Evolutionary conservation across 768 basidiomycete species (phyloP), one percentile per base, ranked within the genome.

Genomic region (Hirschioporus abietinus): DNA sequence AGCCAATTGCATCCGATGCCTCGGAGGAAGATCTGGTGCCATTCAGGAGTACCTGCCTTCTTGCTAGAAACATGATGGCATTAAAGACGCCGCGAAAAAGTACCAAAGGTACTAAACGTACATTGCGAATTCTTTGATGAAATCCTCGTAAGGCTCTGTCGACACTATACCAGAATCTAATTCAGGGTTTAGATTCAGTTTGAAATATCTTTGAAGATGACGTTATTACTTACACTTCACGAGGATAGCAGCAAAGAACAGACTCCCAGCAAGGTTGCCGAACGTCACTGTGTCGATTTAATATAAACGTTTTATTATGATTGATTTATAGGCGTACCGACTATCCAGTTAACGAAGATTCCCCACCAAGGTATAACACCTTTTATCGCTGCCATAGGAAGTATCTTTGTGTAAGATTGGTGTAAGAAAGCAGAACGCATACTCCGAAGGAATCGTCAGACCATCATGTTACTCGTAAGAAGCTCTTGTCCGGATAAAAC

Each of bases 1-100:
- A 91, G 80, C 89, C 88, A 91, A 70, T 91, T 91, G 69, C 90
- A 91, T 7, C 84, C 90, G 68, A 91, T 89, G 0, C 89, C 90
- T 18, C 89, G 80, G 23, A 91, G 75, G 76, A 91, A 86, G 42
- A 91, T 87, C 72, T 91, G 85, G 73, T 90, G 80, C 89, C 89
- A 91, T 35, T 81, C 75, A 1, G 90, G 90, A 12, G 86, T 84
- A 0, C 76, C 76, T 0, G 89, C 89, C 72, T 90, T 91, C 52
- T 83, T 73, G 60, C 89, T 90, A 63, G 20, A 65, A 35, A 20
- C 35, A 20, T 30, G 30, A 18, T 63, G 52, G 60, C 27, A 65
- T 64, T 65, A 26, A 8, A 23, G 0, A 7, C 30, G 30, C 30
- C 9, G 42, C 35, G 26, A 35, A 18, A 66, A 20, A 34, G n/a